phyloP scores from a whole-genome alignment of 768 basidiomycete species.

The Trichaptum fuscoviolaceum region DNA sequence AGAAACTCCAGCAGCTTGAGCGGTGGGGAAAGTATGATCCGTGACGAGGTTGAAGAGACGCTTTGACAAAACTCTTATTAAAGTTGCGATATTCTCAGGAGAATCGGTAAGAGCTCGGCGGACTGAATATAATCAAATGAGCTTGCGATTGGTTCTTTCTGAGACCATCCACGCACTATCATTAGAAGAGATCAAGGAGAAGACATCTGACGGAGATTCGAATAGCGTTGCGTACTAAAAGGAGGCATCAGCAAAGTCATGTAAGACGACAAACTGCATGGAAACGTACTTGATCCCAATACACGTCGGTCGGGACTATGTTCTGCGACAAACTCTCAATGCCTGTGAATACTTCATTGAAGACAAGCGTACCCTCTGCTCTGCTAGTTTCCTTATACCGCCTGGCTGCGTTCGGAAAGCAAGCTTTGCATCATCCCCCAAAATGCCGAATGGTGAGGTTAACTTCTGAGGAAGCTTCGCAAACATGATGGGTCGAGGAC shows the following conservation, averaged over 20 bases:
- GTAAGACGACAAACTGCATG: slow-evolving; percentile 2
- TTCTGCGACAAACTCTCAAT: slow-evolving; percentile 39
- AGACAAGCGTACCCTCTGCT: slow-evolving; percentile 55
- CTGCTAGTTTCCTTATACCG: slow-evolving; percentile 72
- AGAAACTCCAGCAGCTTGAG: slow-evolving; percentile 48
- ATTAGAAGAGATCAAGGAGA: slow-evolving; percentile 80
- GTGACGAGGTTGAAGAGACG: slow-evolving; percentile 71
- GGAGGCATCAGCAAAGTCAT: slow-evolving; percentile 7
- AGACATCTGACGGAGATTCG: slow-evolving; percentile 87
- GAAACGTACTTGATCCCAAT: slow-evolving; percentile 80
- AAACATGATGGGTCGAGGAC: slow-evolving; percentile 40
- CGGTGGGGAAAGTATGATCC: slow-evolving; percentile 74
- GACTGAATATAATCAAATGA: slow-evolving; percentile 40
- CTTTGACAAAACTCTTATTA: slow-evolving; percentile 64
- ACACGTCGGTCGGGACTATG: slow-evolving; percentile 69
- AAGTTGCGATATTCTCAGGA: slow-evolving; percentile 82
- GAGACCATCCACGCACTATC: slow-evolving; percentile 54
- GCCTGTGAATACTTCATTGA: slow-evolving; percentile 8
- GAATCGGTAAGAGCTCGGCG: slow-evolving; percentile 75
- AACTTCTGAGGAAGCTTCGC: slow-evolving; percentile 67
- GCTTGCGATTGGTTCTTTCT: slow-evolving; percentile 8
- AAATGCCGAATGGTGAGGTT: slow-evolving; percentile 67
- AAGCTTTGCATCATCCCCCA: slow-evolving; percentile 86
- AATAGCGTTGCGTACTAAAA: slow-evolving; percentile 76
- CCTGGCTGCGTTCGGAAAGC: slow-evolving; percentile 79